Base-by-base conservation (phyloP, 176 grass and related monocot species). In the Zoysia pacifica region DNA sequence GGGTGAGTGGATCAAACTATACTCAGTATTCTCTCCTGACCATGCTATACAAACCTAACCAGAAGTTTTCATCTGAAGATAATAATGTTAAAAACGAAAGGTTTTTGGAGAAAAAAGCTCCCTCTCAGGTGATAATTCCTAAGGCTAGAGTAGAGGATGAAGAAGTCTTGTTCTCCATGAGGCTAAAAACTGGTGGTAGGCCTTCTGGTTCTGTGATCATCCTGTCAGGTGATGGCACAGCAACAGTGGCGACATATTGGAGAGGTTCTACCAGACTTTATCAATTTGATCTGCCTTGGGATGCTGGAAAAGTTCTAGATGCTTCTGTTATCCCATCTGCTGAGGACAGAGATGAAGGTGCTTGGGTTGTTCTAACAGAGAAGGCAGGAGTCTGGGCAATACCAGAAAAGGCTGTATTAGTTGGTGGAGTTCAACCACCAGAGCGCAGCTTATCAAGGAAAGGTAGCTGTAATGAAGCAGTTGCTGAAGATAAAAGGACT, bases 101-200 rank as follows among this genome's bases (percentile, higher is more conserved):
- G n/a, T 81, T 98, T 90, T 85, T 98, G 65, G 95, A 98, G 90
- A 98, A 98, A 83, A 98, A 94, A 84, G 81, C 86, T 90, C 92
- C 94, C 74, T 84, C 86, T 72, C 95, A 94, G 74, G 86, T 94
- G 56, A 92, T 98, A 85, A 94, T 98, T 65, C 95, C 95, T 65
- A 98, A 98, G 73, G 95, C 92, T 71, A 85, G 87, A 84, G 88
- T 98, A 49, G 95, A 98, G 83, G 86, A 93, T 73, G 90, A 94
- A 83, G 81, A 71, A 2, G 79, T 87, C 72, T 85, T 98, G 75
- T 98, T 94, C 82, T 90, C 91, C 63, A 94, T 91, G 87, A 90
- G 90, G 74, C 71, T 98, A 82, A 87, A 82, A 89, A 87, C 82
- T 83, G 92, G 95, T 71, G 95, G 95, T 64, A 98, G 93, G 67